Evolutionary conservation across 2,329 filamentous ascomycete species (phyloP).

Genomic region (Phaeoacremonium minimum): DNA sequence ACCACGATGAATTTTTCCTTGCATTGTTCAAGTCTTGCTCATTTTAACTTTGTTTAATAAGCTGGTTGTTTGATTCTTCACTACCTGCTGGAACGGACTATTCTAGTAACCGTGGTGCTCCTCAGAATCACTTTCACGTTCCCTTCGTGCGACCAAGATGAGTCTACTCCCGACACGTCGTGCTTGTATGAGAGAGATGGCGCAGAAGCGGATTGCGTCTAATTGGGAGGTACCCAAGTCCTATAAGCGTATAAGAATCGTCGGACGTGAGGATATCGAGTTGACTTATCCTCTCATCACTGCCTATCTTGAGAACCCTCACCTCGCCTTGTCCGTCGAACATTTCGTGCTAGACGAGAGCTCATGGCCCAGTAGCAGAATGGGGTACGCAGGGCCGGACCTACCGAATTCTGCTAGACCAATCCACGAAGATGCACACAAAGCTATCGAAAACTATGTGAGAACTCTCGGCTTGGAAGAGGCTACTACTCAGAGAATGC

Average conservation of each 20-base stretch:
- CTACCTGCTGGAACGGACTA: too few relatives aligned
- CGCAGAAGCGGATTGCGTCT: neutral
- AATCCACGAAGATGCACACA: neutral
- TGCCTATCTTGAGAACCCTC: neutral
- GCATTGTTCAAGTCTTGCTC: too few relatives aligned
- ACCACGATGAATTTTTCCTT: too few relatives aligned
- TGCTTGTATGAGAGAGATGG: too few relatives aligned
- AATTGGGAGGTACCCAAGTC: neutral
- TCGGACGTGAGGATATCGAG: neutral
- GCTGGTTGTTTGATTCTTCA: too few relatives aligned
- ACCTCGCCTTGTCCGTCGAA: neutral
- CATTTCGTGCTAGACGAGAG: neutral
- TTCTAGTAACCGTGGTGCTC: too few relatives aligned
- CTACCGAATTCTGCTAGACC: neutral
- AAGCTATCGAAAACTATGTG: neutral
- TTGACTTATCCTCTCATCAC: neutral
- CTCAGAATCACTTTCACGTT: too few relatives aligned
- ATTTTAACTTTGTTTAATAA: too few relatives aligned
- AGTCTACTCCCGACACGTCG: too few relatives aligned
- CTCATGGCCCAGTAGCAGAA: neutral
- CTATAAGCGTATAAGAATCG: conserved; percentile 3
- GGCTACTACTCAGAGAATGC: neutral
- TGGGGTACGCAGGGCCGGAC: neutral
- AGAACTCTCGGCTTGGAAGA: neutral
- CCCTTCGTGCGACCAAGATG: too few relatives aligned